A percentile compares a stretch with the other conserved stretches of the same genome.
phyloP scores from a whole-genome alignment of 108 stramenopile species.

The Thalassiosira profunda region DNA sequence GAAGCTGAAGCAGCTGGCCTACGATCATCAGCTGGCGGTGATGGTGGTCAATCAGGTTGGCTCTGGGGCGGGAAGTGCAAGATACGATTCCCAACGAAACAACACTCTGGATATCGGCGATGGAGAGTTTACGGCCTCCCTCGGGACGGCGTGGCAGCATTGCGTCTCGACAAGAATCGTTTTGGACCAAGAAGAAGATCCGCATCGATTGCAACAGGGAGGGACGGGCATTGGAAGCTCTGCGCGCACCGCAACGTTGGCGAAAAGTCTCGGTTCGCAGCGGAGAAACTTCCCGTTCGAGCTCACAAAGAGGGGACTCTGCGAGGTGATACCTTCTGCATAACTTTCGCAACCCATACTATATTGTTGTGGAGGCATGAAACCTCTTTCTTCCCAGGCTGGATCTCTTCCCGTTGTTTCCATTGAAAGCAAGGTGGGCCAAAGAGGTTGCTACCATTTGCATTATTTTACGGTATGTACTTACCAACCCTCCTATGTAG shows the following conservation, averaged over 20 bases:
- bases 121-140: conserved; percentile 62
- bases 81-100: conserved; percentile 6
- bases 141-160: conserved; percentile 90
- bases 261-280: conserved; percentile 41
- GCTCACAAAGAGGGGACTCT: conserved; percentile 27
- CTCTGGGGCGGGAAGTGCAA: neutral
- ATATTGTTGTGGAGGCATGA: no score
- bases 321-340: conserved; percentile 24
- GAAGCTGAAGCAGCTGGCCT: conserved; percentile 74
- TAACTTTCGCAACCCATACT: no score
- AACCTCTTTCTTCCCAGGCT: no score
- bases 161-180: conserved; percentile 80
- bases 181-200: conserved; percentile 55
- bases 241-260: conserved; percentile 34
- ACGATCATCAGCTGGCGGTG: conserved; percentile 71
- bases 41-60: conserved; percentile 87
- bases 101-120: conserved; percentile 22
- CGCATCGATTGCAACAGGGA: conserved; percentile 18
- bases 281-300: conserved; percentile 22
- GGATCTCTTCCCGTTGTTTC: no score
- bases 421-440: no score
- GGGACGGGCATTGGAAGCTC: neutral
- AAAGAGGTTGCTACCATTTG: no score
- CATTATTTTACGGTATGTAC: no score
- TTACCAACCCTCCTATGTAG: no score